Base-by-base conservation (phyloP, 768 basidiomycete species). In the Suillus americanus region DNA sequence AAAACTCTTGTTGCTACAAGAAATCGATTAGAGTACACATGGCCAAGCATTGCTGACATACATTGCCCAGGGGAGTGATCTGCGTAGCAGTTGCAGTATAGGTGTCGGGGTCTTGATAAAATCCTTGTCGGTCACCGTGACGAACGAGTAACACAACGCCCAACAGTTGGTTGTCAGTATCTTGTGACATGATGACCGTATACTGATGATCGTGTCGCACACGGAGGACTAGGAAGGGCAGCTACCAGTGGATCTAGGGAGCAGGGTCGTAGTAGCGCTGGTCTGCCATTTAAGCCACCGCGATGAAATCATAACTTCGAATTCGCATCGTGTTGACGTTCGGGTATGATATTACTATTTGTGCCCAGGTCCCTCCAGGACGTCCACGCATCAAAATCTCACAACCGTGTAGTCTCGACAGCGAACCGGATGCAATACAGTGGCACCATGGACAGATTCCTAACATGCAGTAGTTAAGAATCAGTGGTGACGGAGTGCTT, bases 11-110 rank as follows among this genome's bases (percentile, higher is more conserved):
- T 75, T 76, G 70, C 88, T 89, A 64, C 50, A 16, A 67, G 45
- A 33, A 55, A 61, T 25, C 25, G 16, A 9, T 57, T 61, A 60
- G 64, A 43, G 28, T 9, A 20, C 23, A 62, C 6, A 35, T 59
- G 20, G 18, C 25, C 20, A 18, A 37, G 8, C 1, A 43, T 9
- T 25, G 48, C 43, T 13, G n/a, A 73, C 78, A 56, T 72, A 89
- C 89, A 70, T 84, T 86, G 60, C 89, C 89, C 30, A 90, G 77
- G n/a, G 89, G 84, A 5, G 89, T 90, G 59, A 90, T 83, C n/a
- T 79, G 72, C 1, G 89, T 89, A 45, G 75, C 74, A 9, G 83
- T 83, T 8, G 87, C 79, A 20, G 81, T 80, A 71, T 90, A 89
- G 1, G 84, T 83, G 3, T 73, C 77, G 9, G 87, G 86, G 69